Evolutionary conservation across 148 eudicot species (phyloP), one percentile per base, ranked within the genome.

Genomic region (Nyssa sinensis): DNA sequence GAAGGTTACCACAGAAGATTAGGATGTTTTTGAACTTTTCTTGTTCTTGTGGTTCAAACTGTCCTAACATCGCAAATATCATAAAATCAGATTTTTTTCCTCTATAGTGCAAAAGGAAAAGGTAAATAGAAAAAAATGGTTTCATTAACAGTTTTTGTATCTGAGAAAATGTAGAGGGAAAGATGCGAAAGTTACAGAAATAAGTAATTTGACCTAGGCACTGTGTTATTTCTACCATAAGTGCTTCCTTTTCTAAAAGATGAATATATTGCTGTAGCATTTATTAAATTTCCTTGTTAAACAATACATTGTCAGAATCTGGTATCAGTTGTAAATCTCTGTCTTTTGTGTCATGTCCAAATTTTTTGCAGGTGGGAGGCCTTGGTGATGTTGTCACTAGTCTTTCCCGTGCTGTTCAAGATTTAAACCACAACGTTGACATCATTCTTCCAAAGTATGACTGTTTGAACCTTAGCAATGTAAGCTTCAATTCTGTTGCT

Each of bases 381-480:
- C 99, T 95, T 78, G 99, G 99, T 78, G 99, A 95, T 80, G 94
- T 95, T 75, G 99, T 95, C 53, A 93, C 99, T 67, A 93, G 98
- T 83, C 93, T 95, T 80, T 95, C 98, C 44, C 94, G 97, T 77
- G 99, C 99, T 74, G 89, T 95, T 80, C 94, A 95, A 86, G 99
- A 95, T 64, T 73, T 95, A 66, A 93, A 93, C 82, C 99, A 95
- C 77, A 87, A 82, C 79, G 93, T 95, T 49, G 89, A 95, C 62
- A 84, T 95, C 64, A 76, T 95, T 78, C 85, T 95, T 71, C 99
- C 99, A 37, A 95, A 95, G 86, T 95, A 93, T 75, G 91, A 95
- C 73, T 92, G 97, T 80, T 34, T 95, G 84, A 95, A 95, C 69
- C 77, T 87, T 72, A 79, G 73, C 84, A 83, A 87, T 76, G 99